Conservation (phyloP, 176 grass and related monocot species). For the Juncus inflexus region DNA sequence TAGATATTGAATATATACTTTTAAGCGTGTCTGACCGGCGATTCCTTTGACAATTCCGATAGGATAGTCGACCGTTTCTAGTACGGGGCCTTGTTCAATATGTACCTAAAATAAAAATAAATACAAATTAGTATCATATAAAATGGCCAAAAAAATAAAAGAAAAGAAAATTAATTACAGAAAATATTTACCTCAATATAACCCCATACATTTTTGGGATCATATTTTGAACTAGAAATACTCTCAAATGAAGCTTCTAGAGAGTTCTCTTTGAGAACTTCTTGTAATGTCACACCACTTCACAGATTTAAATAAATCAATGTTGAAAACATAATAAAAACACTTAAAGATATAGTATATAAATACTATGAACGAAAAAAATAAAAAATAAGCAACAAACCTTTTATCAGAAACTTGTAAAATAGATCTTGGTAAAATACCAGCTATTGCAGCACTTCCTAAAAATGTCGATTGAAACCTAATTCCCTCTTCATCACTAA, state of each 20-base stretch:
- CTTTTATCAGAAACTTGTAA: conserved; percentile 94
- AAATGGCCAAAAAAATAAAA: not conserved
- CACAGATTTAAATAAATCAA: conserved; percentile 27
- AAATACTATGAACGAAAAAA: conserved; percentile 32
- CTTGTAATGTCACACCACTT: conserved; percentile 73
- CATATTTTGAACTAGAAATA: conserved; percentile 52
- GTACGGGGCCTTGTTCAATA: conserved; percentile 90
- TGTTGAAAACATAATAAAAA: conserved; percentile 18
- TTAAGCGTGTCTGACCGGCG: conserved; percentile 86
- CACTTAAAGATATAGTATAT: not conserved
- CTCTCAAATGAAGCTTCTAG: conserved; percentile 43
- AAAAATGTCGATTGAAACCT: conserved; percentile 94
- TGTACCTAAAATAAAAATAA: conserved; percentile 48
- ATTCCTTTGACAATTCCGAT: conserved; percentile 92
- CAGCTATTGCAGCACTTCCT: conserved; percentile 97
- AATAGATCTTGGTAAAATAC: conserved; percentile 76
- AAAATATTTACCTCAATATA: conserved; percentile 73
- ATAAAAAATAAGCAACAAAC: conserved; percentile 21
- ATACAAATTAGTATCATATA: not conserved
- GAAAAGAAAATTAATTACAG: not conserved
- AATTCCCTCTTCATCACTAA: conserved; percentile 94
- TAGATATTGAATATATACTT: conserved; percentile 34
- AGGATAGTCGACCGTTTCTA: conserved; percentile 82
- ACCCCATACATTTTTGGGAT: conserved; percentile 56
- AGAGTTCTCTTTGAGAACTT: conserved; percentile 71